Percentiles rank a stretch among this genome's conserved stretches.
Conservation (phyloP, 176 grass and related monocot species). For the Hordeum marinum region DNA sequence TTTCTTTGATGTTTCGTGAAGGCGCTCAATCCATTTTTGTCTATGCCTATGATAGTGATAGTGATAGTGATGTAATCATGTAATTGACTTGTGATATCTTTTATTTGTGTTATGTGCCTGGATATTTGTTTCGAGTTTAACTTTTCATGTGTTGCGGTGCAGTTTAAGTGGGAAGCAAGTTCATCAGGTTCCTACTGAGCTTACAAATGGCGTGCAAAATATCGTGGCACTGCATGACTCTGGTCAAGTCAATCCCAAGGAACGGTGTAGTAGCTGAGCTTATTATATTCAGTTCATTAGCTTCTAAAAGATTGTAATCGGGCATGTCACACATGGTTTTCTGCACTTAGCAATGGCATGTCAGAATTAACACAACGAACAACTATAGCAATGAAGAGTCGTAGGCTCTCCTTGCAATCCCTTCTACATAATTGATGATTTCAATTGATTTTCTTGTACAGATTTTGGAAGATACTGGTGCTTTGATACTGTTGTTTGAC, state of each 20-base stretch:
- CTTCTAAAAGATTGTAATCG: constrained; percentile 8
- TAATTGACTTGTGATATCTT: constrained; percentile 10
- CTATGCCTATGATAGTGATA: neutral
- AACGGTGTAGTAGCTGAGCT: constrained; percentile 35
- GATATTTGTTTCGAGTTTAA: constrained; percentile 17
- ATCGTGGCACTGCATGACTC: constrained; percentile 80
- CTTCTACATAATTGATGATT: constrained; percentile 21
- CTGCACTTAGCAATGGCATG: neutral
- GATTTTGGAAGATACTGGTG: constrained; percentile 80
- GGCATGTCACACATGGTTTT: constrained; percentile 10
- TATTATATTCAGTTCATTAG: constrained; percentile 20
- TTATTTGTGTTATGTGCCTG: neutral
- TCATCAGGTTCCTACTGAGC: constrained; percentile 59
- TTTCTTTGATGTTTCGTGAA: neutral
- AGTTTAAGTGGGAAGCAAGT: constrained; percentile 96
- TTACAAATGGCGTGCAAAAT: constrained; percentile 79
- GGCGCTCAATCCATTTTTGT: neutral
- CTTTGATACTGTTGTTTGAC: constrained; percentile 84
- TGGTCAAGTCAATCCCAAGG: constrained; percentile 91
- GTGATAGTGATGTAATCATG: neutral
- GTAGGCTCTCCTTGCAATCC: neutral
- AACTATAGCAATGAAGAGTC: neutral
- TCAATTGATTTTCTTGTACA: constrained; percentile 39
- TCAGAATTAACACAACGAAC: neutral
- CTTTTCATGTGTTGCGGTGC: constrained; percentile 31